Percentiles rank a stretch among this genome's conserved stretches.
phyloP scores from a whole-genome alignment of 2,329 filamentous ascomycete species.

The Epicoccum sorghinum region DNA sequence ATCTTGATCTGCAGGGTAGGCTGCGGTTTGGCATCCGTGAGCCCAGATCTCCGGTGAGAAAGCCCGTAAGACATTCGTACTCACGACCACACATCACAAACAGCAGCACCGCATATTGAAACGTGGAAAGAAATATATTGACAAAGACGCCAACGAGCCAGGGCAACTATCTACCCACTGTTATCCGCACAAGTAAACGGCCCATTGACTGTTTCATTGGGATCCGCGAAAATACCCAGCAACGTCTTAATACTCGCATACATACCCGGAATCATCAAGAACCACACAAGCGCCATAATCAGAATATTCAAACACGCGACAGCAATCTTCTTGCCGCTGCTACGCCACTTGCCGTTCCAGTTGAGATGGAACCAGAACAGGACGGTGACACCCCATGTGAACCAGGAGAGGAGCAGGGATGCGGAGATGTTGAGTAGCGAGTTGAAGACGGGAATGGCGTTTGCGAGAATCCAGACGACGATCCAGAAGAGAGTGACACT shows the following conservation, averaged over 20 bases:
- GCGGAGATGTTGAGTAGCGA: conserved; percentile 35
- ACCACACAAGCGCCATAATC: conserved; percentile 29
- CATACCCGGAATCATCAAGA: conserved; percentile 35
- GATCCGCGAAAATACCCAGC: conserved; percentile 32
- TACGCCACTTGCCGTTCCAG: conserved; percentile 33
- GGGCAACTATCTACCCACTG: conserved; percentile 7
- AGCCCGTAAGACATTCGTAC: too few species aligned
- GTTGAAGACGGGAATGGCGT: conserved; percentile 37
- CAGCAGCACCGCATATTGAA: too few species aligned
- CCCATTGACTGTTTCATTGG: conserved; percentile 30
- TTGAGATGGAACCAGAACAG: conserved; percentile 40
- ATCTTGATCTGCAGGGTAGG: too few species aligned
- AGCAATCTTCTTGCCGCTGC: conserved; percentile 26
- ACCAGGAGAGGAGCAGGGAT: conserved; percentile 33
- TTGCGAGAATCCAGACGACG: conserved; percentile 35
- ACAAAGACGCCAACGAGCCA: not conserved
- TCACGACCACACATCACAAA: too few species aligned
- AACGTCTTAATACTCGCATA: conserved; percentile 33
- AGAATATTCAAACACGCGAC: conserved; percentile 28
- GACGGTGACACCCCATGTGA: conserved; percentile 37
- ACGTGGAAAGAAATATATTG: not conserved
- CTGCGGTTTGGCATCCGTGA: too few species aligned
- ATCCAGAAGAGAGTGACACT: conserved; percentile 34
- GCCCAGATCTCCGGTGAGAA: too few species aligned
- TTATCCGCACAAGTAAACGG: conserved; percentile 40